Conservation (phyloP, 495 filamentous ascomycete species). For the Lophiostoma macrostomum region DNA sequence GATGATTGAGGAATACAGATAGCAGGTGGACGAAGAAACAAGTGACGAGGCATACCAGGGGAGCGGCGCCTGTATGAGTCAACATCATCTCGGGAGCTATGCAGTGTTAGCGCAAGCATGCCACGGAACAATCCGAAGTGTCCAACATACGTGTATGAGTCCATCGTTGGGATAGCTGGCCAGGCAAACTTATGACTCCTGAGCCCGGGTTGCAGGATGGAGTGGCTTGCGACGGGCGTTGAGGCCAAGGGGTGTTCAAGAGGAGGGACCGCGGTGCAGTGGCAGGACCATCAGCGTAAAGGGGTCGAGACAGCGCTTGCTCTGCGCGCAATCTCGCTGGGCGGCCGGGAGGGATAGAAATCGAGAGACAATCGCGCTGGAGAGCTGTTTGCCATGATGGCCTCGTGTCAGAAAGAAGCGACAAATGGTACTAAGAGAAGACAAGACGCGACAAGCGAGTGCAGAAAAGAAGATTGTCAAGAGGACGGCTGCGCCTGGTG, state of each 20-base stretch:
- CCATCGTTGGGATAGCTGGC: conserved; percentile 27
- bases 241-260: no score
- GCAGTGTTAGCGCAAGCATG: no score
- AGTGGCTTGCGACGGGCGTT: no score
- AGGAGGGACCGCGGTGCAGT: not conserved
- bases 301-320: conserved; percentile 8
- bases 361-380: conserved; percentile 29
- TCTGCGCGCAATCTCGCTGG: conserved; percentile 7
- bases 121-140: not conserved
- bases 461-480: conserved; percentile 13
- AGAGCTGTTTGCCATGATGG: conserved; percentile 38
- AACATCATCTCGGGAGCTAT: conserved; percentile 24
- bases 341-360: conserved; percentile 15
- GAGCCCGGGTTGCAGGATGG: no score
- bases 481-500: conserved; percentile 18
- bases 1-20: no score
- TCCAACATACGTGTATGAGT: conserved; percentile 32
- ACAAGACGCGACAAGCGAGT: conserved; percentile 12
- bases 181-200: no score
- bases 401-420: conserved; percentile 35
- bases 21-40: not conserved
- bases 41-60: conserved; percentile 31
- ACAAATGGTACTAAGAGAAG: conserved; percentile 17
- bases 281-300: conserved; percentile 10
- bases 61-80: conserved; percentile 39